Conservation (phyloP, 116 monocot genomes). For the Papilionanthe hybrid region DNA sequence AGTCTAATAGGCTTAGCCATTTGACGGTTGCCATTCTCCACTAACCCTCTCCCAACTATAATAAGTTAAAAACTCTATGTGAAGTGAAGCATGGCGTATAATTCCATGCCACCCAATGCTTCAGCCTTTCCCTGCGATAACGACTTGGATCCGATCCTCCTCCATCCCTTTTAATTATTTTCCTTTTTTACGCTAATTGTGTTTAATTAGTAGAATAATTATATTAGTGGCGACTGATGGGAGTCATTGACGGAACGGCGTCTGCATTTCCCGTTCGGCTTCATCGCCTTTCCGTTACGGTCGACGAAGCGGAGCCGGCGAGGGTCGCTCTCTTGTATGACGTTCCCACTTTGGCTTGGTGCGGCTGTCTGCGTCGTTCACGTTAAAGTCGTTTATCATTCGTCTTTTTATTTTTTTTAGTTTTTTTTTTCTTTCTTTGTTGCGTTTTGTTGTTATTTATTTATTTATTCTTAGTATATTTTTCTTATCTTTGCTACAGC, state of each 20-base stretch:
- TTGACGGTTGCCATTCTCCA: neutral
- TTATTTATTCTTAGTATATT: neutral
- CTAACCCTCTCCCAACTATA: neutral
- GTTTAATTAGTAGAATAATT: neutral
- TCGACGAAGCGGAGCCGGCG: neutral
- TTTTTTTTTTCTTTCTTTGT: neutral
- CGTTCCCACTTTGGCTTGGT: neutral
- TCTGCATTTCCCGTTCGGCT: neutral
- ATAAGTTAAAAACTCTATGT: neutral
- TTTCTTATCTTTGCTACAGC: too few relatives aligned
- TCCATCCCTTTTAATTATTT: neutral
- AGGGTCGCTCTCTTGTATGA: neutral
- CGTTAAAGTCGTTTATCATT: neutral
- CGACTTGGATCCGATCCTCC: neutral
- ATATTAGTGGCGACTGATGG: neutral
- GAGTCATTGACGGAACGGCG: neutral
- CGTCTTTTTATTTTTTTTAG: neutral
- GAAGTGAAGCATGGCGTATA: neutral
- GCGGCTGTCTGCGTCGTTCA: conserved; percentile 4
- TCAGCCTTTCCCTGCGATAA: neutral
- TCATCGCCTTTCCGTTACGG: neutral
- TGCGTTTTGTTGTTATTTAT: neutral
- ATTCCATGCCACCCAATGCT: neutral
- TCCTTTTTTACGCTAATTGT: neutral
- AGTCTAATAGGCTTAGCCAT: neutral